A percentile compares a stretch with the other conserved stretches of the same genome.
phyloP scores from a whole-genome alignment of 1,139 yeast species.

The Blastobotrys proliferans region DNA sequence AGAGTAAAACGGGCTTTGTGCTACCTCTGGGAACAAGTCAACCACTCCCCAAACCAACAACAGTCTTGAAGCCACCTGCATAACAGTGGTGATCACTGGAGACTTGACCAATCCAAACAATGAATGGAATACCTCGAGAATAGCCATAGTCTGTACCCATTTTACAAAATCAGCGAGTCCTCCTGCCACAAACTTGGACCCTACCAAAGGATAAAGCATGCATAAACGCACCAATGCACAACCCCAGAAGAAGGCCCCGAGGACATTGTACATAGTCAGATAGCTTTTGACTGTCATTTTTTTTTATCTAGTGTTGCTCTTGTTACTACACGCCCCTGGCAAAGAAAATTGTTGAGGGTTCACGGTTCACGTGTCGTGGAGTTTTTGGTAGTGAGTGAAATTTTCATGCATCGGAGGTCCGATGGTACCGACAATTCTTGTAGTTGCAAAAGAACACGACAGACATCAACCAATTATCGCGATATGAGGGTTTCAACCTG shows the following conservation, averaged over 20 bases:
- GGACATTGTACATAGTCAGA: slow-evolving; percentile 53
- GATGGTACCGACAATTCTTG: too few species aligned
- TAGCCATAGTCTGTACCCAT: slow-evolving; percentile 74
- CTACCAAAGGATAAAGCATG: slow-evolving; percentile 39
- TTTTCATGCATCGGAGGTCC: too few species aligned
- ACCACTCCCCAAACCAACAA: slow-evolving; percentile 82
- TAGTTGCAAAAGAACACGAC: too few species aligned
- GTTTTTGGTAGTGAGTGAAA: too few species aligned
- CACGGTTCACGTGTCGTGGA: too few species aligned
- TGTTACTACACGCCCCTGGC: too few species aligned
- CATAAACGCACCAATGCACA: slow-evolving; percentile 44
- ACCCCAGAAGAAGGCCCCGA: slow-evolving; percentile 66
- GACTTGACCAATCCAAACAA: slow-evolving; percentile 72
- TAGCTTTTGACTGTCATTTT: slow-evolving; percentile 24
- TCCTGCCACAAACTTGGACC: slow-evolving; percentile 49
- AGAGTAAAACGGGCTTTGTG: slow-evolving; percentile 55
- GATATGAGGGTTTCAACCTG: too few species aligned
- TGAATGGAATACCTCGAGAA: slow-evolving; percentile 78
- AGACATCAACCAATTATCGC: too few species aligned
- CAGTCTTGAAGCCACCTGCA: slow-evolving; percentile 84
- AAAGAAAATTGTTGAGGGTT: too few species aligned
- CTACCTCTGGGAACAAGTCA: slow-evolving; percentile 61
- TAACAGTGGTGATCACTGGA: slow-evolving; percentile 74
- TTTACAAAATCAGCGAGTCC: slow-evolving; percentile 59
- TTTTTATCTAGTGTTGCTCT: too few species aligned